Base-by-base conservation (phyloP, 352 stramenopile species). In the Phytophthora idaei region DNA sequence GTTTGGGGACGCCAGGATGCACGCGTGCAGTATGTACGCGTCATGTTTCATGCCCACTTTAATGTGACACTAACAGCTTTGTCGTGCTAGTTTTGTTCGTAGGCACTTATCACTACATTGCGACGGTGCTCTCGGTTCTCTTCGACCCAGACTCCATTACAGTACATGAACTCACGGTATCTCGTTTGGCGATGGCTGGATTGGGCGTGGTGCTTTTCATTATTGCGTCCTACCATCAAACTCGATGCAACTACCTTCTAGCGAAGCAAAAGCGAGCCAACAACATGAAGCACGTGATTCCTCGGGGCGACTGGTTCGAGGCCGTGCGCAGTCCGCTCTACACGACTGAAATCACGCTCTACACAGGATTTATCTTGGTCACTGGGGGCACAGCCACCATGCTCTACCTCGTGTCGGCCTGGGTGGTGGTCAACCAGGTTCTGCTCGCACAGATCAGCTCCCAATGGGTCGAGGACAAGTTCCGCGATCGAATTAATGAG, bases 1-100 rank as follows among this genome's bases (percentile, higher is more conserved):
- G 57, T 93, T 92, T 61, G 83, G 85, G 7, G 47, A 81, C 29
- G 69, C 85, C 25, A 87, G 58, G 42, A 93, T 93, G 83, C 81
- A 93, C 61, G 67, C 57, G 4, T 69, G 51, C 57, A 79, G 71
- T 79, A 76, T 11, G 67, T 76, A 55, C 28, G 5, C 21, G 15
- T 4, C 10, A 27, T 49, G 17, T 41, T 47, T 49, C 5, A 28
- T 59, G 11, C 14, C 14, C 51, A 44, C 17, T 21, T 21, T 45
- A 12, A 41, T 47, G 44, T 27, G 4, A 21, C 36, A 67, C 32
- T 73, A 32, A 65, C 17, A 73, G 2, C 47, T 29, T 11, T 32
- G 12, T 41, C 15, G 5, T 58, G 25, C 34, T 69, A 79, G 81
- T 87, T 45, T 59, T 92, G 10, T 54, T 85, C 7, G 78, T 85